Evolutionary conservation across 768 basidiomycete genomes (phyloP).

Genomic region (Phaeotremella skinneri): DNA sequence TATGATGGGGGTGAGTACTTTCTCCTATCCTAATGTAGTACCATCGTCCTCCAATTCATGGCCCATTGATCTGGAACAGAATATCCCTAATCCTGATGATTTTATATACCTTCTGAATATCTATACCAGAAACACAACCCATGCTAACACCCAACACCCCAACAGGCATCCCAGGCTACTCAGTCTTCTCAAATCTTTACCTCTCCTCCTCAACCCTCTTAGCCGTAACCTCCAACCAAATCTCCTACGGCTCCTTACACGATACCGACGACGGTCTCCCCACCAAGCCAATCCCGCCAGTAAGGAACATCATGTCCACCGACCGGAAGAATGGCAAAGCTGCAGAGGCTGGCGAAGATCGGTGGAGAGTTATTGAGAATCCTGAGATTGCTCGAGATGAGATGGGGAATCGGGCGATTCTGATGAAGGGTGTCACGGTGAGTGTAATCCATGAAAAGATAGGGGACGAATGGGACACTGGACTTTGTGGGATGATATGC

Average conservation of each 20-base stretch:
- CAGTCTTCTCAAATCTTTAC: constrained; percentile 34
- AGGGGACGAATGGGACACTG: not conserved
- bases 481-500: not conserved
- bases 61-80: too few species aligned
- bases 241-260: not conserved
- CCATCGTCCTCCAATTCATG: not conserved
- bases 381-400: constrained; percentile 24
- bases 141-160: too few species aligned
- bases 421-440: constrained; percentile 37
- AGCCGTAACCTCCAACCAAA: constrained; percentile 16
- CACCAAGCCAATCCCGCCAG: constrained; percentile 15
- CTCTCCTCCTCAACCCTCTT: constrained; percentile 19
- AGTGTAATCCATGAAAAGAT: constrained; percentile 2
- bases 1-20: constrained; percentile 35
- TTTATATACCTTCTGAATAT: too few species aligned
- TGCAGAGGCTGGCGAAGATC: constrained; percentile 28
- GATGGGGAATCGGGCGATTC: constrained; percentile 26
- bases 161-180: constrained; percentile 31
- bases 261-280: not conserved
- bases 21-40: not conserved
- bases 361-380: constrained; percentile 31
- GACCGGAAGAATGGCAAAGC: constrained; percentile 18
- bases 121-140: too few species aligned
- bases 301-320: constrained; percentile 9
- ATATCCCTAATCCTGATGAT: not conserved